Conservation (phyloP, 2,329 filamentous ascomycete species). For the Penicillium sclerotigenum region DNA sequence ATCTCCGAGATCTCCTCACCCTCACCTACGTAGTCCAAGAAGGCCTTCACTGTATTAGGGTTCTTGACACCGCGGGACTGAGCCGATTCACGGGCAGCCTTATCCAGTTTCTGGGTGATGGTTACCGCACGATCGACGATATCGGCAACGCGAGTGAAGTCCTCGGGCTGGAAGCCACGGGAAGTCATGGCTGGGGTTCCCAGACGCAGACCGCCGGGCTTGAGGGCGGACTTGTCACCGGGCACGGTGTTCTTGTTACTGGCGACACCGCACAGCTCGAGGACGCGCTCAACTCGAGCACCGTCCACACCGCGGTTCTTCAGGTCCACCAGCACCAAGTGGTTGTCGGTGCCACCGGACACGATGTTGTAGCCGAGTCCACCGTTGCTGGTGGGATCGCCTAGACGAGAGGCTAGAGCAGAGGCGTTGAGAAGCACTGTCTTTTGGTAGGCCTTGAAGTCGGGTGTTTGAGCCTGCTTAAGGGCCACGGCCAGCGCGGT, state of each 20-base stretch:
- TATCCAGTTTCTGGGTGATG: constrained; percentile 74
- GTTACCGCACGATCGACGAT: constrained; percentile 80
- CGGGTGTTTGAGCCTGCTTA: constrained; percentile 84
- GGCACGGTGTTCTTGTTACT: constrained; percentile 99
- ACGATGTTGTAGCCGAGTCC: constrained; percentile 89
- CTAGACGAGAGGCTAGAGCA: constrained; percentile 69
- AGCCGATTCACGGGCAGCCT: constrained; percentile 65
- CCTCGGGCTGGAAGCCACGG: constrained; percentile 81
- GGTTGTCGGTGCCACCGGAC: constrained; percentile 91
- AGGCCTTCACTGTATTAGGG: constrained; percentile 98
- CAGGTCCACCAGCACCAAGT: constrained; percentile 94
- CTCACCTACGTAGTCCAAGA: constrained; percentile 83
- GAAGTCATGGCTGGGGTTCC: constrained; percentile 98
- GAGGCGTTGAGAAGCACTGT: constrained; percentile 92
- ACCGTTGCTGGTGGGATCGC: constrained; percentile 67
- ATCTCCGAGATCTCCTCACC: constrained; percentile 78
- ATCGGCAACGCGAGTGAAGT: constrained; percentile 82
- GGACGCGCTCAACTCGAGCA: constrained; percentile 83
- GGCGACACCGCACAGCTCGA: constrained; percentile 92
- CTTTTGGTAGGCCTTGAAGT: constrained; percentile 93
- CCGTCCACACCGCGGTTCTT: constrained; percentile 84
- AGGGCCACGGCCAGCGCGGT: constrained; percentile 92
- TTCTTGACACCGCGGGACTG: constrained; percentile 84
- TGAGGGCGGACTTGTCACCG: constrained; percentile 88
- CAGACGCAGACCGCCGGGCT: constrained; percentile 88